A percentile compares a stretch with the other conserved stretches of the same genome.
These are phyloP conservation scores for Phytophthora sp. DNA, from an alignment of 352 stramenopile species.

Conservation along the genomic window DNA sequence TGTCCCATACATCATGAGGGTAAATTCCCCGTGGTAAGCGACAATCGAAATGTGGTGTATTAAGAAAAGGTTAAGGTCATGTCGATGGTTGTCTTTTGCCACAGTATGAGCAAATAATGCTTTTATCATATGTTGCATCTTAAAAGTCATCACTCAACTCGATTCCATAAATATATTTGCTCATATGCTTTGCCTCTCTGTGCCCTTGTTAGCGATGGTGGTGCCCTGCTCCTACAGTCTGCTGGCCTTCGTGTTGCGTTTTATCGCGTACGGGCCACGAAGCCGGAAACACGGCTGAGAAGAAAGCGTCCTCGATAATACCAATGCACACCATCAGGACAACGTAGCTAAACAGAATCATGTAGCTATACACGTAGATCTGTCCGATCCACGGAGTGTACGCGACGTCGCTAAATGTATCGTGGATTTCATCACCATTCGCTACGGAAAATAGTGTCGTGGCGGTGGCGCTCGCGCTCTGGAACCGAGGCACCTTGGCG, in stretches of 20 bases:
- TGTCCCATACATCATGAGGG: too few relatives aligned
- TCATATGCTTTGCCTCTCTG: not conserved
- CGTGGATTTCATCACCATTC: constrained; percentile 89
- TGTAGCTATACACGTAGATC: constrained; percentile 88
- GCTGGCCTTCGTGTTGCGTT: constrained; percentile 6
- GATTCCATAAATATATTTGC: too few relatives aligned
- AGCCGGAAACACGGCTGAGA: constrained; percentile 76
- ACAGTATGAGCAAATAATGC: too few relatives aligned
- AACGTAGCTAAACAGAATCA: constrained; percentile 90
- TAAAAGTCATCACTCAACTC: too few relatives aligned
- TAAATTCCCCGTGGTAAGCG: too few relatives aligned
- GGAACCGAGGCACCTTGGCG: constrained; percentile 79
- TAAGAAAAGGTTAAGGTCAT: too few relatives aligned
- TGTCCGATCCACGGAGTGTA: constrained; percentile 79
- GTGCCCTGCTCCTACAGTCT: constrained; percentile 3
- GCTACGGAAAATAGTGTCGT: constrained; percentile 87
- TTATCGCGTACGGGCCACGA: constrained; percentile 51
- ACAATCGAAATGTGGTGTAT: too few relatives aligned
- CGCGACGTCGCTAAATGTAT: constrained; percentile 80
- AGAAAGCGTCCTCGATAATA: constrained; percentile 91
- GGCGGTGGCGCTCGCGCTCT: constrained; percentile 61
- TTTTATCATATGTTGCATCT: too few relatives aligned
- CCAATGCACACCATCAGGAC: constrained; percentile 91
- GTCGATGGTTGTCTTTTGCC: too few relatives aligned
- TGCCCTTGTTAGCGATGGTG: constrained; percentile 8